Evolutionary conservation across 2,329 filamentous ascomycete species (phyloP), one percentile per base, ranked within the genome.

Genomic region (Cytospora chrysosperma): DNA sequence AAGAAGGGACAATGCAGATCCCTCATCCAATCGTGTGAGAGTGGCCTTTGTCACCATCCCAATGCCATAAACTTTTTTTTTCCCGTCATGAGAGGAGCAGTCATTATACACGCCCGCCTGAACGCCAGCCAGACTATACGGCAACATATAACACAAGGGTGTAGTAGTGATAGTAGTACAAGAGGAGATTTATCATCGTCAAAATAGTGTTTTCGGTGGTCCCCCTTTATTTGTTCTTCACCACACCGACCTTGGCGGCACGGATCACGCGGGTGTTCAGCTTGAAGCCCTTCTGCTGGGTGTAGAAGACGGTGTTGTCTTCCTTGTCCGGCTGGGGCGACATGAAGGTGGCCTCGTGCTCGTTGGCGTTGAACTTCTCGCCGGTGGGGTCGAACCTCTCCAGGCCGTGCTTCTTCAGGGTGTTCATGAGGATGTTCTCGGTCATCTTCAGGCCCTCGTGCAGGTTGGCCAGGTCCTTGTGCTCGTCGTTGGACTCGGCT

Each of bases 281-380:
- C 78, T 87, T 88, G 82, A 97, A 99, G 60, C 95, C 95, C 84
- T 97, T 98, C 78, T 92, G 91, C 83, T 98, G 94, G 56, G 92
- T 92, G 75, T 89, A 88, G 81, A 98, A 95, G 73, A 97, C 91
- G 62, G 88, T 90, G 70, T 92, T 92, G 73, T 98, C 88, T 77
- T 97, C 90, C 83, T 96, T 96, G 70, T 87, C 93, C 59, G 88
- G 85, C 81, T 92, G 87, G 51, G 93, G 92, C 12, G 92, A 88
- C 88, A 96, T 93, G 80, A 98, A 98, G 26, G 92, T 95, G 43
- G 95, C 95, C 83, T 99, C 95, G 76, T 98, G 95, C 78, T 91
- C 85, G 78, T 97, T 97, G 69, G 95, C 93, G 81, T 99, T 90
- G 82, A 99, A 99, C 78, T 92, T 93, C 75, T 95, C 89, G 70